Base-by-base conservation (phyloP, 805 yeast species). In the Pichia heedii region DNA sequence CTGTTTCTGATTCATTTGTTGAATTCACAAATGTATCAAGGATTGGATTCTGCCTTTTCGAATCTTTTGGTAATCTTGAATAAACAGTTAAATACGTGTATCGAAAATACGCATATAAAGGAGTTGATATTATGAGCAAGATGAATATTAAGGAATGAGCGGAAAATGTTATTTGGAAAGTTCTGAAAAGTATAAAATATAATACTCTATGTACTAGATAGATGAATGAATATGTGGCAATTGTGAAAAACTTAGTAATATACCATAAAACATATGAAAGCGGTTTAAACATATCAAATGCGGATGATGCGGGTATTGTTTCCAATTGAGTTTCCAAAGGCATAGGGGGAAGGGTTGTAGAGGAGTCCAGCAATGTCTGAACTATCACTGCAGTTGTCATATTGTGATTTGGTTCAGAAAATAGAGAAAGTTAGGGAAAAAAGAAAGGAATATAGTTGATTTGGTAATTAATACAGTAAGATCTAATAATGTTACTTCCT, bases 81-180 rank as follows among this genome's bases (percentile, higher is more conserved):
- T 84, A 84, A 11, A 70, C 65, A 0, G 85, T 80, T 19, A 82
- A 62, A 43, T 77, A 78, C 42, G 73, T 71, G 61, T 84, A 81
- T 36, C 93, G 63, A 7, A 82, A 70, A 33, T 77, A 54, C 1
- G 74, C 65, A 54, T 73, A 73, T 19, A 68, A 55, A 1, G 68
- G 45, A 0, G 67, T 57, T 1, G 63, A 53, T 1, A 68, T 46
- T 0, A 63, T 43, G 1, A 61, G 41, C 3, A 66, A 37, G 5
- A 67, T 44, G 0, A 69, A 42, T 1, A 73, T 47, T 3, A 79
- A 46, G 18, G 79, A 65, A 37, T 75, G 66, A 32, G 78, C 67
- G 8, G 77, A 68, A 18, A 79, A 58, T 1, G 79, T 71, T 20
- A 79, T 66, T 48, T 70, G 73, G 54, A 73, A 68, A 41, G 69